Conservation (phyloP, 2,329 filamentous ascomycete genomes). For the Cytospora chrysosperma region DNA sequence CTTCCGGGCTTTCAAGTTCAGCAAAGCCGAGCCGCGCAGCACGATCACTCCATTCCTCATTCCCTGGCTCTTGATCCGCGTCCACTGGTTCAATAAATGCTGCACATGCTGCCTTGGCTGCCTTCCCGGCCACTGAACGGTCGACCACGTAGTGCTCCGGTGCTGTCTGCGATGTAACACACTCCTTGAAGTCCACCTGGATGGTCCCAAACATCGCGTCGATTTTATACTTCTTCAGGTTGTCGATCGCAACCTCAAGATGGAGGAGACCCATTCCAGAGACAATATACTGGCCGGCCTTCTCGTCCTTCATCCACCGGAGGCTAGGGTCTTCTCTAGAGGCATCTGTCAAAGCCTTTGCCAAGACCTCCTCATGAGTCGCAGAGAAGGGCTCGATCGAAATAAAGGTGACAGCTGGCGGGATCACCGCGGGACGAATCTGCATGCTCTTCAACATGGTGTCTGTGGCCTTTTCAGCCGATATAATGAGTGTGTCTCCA, state of each 20-base stretch:
- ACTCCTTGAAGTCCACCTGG: slow-evolving; percentile 93
- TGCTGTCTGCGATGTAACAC: slow-evolving; percentile 57
- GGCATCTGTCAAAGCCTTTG: slow-evolving; percentile 72
- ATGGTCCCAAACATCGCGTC: slow-evolving; percentile 86
- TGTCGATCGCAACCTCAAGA: slow-evolving; percentile 86
- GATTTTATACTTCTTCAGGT: slow-evolving; percentile 83
- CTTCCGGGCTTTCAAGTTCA: slow-evolving; percentile 29
- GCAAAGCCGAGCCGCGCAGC: slow-evolving; percentile 19
- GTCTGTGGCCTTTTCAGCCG: slow-evolving; percentile 62
- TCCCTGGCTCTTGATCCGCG: slow-evolving; percentile 29
- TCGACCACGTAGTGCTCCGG: slow-evolving; percentile 68
- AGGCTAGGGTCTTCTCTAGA: slow-evolving; percentile 91
- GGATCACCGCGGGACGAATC: slow-evolving; percentile 82
- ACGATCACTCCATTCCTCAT: slow-evolving; percentile 14
- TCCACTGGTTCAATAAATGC: slow-evolving; percentile 63
- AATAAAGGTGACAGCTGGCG: slow-evolving; percentile 95
- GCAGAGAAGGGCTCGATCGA: slow-evolving; percentile 70
- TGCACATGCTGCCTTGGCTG: slow-evolving; percentile 73
- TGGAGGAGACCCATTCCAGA: slow-evolving; percentile 97
- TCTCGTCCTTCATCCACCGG: slow-evolving; percentile 78
- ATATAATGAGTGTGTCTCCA: slow-evolving; percentile 85
- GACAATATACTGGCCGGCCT: slow-evolving; percentile 88
- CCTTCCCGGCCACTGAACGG: slow-evolving; percentile 74
- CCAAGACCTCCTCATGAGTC: slow-evolving; percentile 74
- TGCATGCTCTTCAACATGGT: slow-evolving; percentile 72